Percentiles rank a stretch among this genome's conserved stretches.
Evolutionary conservation across 2,329 filamentous ascomycete species (phyloP).

Genomic region (Clonostachys rhizophaga): DNA sequence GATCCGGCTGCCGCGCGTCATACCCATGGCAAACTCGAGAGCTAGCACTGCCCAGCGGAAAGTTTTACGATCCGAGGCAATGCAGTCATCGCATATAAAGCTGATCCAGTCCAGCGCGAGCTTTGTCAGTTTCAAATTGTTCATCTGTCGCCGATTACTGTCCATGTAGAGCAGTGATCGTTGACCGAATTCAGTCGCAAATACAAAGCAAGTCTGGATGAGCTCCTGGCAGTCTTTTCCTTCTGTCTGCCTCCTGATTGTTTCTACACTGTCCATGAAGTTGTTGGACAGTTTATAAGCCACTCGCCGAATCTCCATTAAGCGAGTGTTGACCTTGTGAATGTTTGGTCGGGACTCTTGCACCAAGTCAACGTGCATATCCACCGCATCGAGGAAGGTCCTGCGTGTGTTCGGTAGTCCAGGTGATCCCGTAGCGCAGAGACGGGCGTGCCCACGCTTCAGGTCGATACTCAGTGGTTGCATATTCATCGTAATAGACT

Average conservation of each 20-base stretch:
- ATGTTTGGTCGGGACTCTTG: conserved; percentile 93
- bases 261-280: conserved; percentile 98
- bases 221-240: conserved; percentile 89
- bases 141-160: conserved; percentile 91
- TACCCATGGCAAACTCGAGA: conserved; percentile 94
- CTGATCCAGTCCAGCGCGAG: conserved; percentile 94
- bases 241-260: conserved; percentile 79
- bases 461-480: conserved; percentile 79
- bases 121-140: conserved; percentile 91
- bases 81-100: conserved; percentile 96
- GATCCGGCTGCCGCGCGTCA: conserved; percentile 91
- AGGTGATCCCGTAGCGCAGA: conserved; percentile 85
- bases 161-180: conserved; percentile 94
- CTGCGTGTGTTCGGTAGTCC: conserved; percentile 73
- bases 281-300: conserved; percentile 95
- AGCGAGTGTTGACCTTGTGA: conserved; percentile 81
- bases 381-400: conserved; percentile 72
- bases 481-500: conserved; percentile 65
- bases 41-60: conserved; percentile 97
- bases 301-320: conserved; percentile 93
- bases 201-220: conserved; percentile 96
- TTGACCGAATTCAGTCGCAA: conserved; percentile 98
- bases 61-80: conserved; percentile 88
- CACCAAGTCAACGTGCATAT: conserved; percentile 80
- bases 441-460: conserved; percentile 77